These are phyloP conservation scores for Calonectria fujianensis DNA, from an alignment of 2,329 filamentous ascomycete genomes.

Conservation along the genomic window DNA sequence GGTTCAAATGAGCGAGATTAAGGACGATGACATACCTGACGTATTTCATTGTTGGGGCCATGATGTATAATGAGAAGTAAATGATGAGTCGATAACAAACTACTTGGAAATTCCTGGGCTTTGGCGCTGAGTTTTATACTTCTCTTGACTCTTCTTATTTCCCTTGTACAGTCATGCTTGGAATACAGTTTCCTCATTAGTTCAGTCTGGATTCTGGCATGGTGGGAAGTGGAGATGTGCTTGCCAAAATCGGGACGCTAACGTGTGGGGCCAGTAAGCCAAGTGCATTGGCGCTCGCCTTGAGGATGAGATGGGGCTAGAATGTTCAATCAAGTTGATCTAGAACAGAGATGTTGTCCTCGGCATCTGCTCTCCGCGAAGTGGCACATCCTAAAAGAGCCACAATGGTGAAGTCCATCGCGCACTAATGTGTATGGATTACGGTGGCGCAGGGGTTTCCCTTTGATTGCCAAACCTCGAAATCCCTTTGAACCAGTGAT, in stretches of 20 bases:
- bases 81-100: not conserved
- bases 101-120: not conserved
- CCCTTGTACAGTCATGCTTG: not conserved
- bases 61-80: not conserved
- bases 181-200: not conserved
- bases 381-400: not conserved
- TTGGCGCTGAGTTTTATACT: not conserved
- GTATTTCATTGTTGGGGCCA: conserved; percentile 28
- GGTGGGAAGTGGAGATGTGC: not conserved
- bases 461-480: not conserved
- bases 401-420: not conserved
- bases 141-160: not conserved
- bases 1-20: not conserved
- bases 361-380: not conserved
- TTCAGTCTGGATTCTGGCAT: not conserved
- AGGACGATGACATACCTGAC: not conserved
- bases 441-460: not conserved
- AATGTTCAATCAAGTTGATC: not conserved
- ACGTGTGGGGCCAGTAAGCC: not conserved
- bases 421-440: not conserved
- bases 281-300: not conserved
- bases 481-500: not conserved
- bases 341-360: not conserved
- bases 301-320: not conserved
- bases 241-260: not conserved